A percentile compares a stretch with the other conserved stretches of the same genome.
Conservation (phyloP, 257 asterid genomes). For the Primulina tabacum region DNA sequence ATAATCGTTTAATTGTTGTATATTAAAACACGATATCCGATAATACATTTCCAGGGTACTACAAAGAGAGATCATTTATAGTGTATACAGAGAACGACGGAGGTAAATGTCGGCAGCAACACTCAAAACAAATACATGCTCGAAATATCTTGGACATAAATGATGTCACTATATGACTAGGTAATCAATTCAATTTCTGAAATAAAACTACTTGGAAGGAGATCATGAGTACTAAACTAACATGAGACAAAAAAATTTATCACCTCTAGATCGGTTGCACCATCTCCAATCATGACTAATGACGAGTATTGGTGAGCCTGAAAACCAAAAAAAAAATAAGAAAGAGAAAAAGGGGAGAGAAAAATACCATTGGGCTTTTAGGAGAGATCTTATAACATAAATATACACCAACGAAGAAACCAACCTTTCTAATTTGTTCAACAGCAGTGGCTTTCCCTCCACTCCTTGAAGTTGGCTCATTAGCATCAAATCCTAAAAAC, state of each 20-base stretch:
- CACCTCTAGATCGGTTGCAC: conserved; percentile 98
- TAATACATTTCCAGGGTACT: too few relatives aligned
- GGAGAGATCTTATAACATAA: conserved; percentile 14
- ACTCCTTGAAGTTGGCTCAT: conserved; percentile 87
- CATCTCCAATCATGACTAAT: conserved; percentile 93
- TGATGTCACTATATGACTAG: neutral
- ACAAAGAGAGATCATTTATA: neutral
- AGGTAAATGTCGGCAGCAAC: neutral
- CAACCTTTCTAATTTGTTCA: conserved; percentile 72
- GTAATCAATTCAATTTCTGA: conserved; percentile 5
- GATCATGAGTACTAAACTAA: neutral
- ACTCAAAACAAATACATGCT: neutral
- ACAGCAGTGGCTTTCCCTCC: conserved; percentile 94
- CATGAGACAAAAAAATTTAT: conserved; percentile 14
- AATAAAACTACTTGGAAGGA: neutral
- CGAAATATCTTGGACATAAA: neutral
- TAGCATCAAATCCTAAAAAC: conserved; percentile 63
- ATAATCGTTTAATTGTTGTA: too few relatives aligned
- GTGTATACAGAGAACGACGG: neutral
- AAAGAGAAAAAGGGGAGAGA: conserved; percentile 3
- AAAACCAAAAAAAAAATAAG: too few relatives aligned
- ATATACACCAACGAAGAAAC: conserved; percentile 14
- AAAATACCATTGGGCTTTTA: neutral
- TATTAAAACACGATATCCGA: too few relatives aligned
- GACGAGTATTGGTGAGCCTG: conserved; percentile 65